These are phyloP conservation scores for Pseudogymnoascus sp. DNA, from an alignment of 2,329 filamentous ascomycete genomes.

Conservation along the genomic window DNA sequence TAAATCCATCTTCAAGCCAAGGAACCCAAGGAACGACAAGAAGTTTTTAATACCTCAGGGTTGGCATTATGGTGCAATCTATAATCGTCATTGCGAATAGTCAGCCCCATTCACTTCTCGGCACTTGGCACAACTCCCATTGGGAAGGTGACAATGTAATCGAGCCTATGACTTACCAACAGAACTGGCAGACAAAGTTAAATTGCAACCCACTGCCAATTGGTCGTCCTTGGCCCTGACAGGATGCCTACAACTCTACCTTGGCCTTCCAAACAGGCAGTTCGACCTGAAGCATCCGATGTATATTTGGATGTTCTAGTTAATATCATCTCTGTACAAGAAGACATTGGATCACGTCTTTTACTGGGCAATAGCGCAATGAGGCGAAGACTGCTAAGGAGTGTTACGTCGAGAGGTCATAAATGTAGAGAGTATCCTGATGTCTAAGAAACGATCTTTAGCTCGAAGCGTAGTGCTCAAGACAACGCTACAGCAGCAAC, in stretches of 20 bases:
- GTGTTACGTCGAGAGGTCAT: background rate
- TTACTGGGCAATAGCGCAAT: conserved; percentile 1
- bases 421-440: background rate
- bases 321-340: background rate
- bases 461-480: background rate
- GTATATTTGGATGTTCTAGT: background rate
- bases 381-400: background rate
- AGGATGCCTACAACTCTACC: background rate
- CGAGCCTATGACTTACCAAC: background rate
- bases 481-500: background rate
- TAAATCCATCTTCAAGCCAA: background rate
- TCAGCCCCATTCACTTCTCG: background rate
- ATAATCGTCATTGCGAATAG: background rate
- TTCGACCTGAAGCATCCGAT: background rate
- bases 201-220: background rate
- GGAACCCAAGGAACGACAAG: background rate
- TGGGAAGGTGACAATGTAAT: background rate
- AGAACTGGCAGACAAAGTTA: background rate
- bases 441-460: background rate
- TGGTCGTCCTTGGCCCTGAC: background rate
- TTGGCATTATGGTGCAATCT: background rate
- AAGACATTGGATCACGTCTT: background rate
- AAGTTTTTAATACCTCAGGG: background rate
- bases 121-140: background rate
- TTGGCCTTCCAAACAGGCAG: background rate